Conservation (phyloP, 805 yeast genomes). For the Candida quercuum region DNA sequence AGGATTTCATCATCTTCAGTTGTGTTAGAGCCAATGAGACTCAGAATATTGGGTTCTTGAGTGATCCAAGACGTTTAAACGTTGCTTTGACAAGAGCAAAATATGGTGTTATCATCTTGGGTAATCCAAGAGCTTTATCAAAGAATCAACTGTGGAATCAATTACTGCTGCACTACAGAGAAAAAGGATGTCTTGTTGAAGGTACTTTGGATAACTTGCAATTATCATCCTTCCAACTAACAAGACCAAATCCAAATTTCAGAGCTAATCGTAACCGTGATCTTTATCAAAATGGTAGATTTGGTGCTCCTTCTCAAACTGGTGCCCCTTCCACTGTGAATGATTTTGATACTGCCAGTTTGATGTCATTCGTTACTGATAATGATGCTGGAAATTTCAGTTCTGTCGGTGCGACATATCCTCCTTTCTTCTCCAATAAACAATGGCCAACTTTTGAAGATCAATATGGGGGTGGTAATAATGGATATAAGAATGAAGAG, state of each 20-base stretch:
- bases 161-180: conserved; percentile 71
- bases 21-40: conserved; percentile 78
- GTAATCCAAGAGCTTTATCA: conserved; percentile 76
- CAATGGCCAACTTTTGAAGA: conserved; percentile 23
- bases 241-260: conserved; percentile 20
- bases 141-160: conserved; percentile 74
- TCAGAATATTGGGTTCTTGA: conserved; percentile 74
- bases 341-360: conserved; percentile 33
- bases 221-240: conserved; percentile 56
- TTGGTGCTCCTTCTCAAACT: conserved; percentile 11
- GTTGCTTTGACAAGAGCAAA: conserved; percentile 88
- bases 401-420: conserved; percentile 7
- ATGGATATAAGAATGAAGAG: conserved; percentile 1
- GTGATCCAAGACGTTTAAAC: conserved; percentile 80
- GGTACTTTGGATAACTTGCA: conserved; percentile 81
- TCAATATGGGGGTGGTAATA: conserved; percentile 9
- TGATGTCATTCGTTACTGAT: conserved; percentile 32
- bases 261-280: conserved; percentile 8
- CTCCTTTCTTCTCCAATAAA: conserved; percentile 15
- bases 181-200: conserved; percentile 83
- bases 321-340: conserved; percentile 16
- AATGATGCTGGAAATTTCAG: conserved; percentile 12
- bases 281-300: conserved; percentile 1
- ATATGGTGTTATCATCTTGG: conserved; percentile 74
- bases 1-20: conserved; percentile 71